phyloP scores from a whole-genome alignment of 257 asterid species.

The Rauvolfia tetraphylla region DNA sequence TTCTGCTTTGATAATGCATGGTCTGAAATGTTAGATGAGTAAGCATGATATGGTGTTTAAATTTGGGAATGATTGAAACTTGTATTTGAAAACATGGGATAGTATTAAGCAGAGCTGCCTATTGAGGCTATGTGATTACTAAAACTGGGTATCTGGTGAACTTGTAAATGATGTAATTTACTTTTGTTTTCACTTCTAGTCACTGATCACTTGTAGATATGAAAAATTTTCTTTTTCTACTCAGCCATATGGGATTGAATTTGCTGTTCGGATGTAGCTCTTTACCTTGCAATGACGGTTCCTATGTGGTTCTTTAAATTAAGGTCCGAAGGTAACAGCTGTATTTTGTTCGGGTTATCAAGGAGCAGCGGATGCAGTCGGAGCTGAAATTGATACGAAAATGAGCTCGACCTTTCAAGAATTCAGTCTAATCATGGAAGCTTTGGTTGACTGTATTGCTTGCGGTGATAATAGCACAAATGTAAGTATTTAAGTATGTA shows the following conservation, averaged over 20 bases:
- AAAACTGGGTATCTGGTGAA: background rate
- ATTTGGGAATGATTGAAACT: background rate
- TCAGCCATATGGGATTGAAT: background rate
- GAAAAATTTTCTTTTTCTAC: background rate
- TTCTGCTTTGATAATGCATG: background rate
- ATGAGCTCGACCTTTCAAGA: constrained; percentile 34
- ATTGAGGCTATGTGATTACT: background rate
- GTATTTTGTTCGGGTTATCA: constrained; percentile 47
- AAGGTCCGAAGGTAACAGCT: constrained; percentile 75
- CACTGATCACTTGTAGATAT: background rate
- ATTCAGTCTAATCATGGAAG: constrained; percentile 48
- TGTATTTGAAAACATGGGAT: background rate
- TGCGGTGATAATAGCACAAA: constrained; percentile 57
- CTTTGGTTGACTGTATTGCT: constrained; percentile 72
- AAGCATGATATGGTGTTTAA: background rate
- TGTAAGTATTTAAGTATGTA: constrained; percentile 37
- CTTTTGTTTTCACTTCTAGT: background rate
- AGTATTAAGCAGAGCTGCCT: background rate
- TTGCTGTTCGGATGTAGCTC: constrained; percentile 5
- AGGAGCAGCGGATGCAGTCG: constrained; percentile 33
- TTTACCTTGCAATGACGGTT: constrained; percentile 20
- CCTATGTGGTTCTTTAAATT: constrained; percentile 20
- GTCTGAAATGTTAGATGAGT: background rate
- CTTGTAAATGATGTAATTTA: background rate
- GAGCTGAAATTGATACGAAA: constrained; percentile 28